A percentile compares a stretch with the other conserved stretches of the same genome.
phyloP scores from a whole-genome alignment of 495 filamentous ascomycete species.

The Viridothelium virens region DNA sequence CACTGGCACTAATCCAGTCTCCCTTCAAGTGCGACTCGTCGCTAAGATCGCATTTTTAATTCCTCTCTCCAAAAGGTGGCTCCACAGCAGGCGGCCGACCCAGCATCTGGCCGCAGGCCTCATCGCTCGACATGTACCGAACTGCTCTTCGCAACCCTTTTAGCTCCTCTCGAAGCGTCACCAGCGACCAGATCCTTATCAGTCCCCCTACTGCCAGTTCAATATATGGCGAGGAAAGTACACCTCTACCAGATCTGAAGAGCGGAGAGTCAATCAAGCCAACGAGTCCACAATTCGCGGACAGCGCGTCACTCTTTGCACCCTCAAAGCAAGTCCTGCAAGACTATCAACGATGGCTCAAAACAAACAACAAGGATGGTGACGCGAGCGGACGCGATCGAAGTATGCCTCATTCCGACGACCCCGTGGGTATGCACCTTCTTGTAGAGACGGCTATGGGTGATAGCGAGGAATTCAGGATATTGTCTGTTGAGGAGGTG shows the following conservation, averaged over 20 bases:
- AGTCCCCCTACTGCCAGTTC: not conserved
- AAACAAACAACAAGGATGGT: not conserved
- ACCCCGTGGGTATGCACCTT: slow-evolving; percentile 68
- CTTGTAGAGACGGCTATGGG: slow-evolving; percentile 87
- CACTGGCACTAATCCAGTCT: no score
- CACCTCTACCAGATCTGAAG: not conserved
- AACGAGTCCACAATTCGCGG: not conserved
- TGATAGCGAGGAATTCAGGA: slow-evolving; percentile 74
- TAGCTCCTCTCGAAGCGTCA: not conserved
- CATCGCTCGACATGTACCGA: not conserved
- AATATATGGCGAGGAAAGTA: not conserved
- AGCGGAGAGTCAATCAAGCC: not conserved
- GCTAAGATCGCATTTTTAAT: not conserved
- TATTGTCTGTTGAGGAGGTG: slow-evolving; percentile 83
- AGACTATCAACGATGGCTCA: slow-evolving; percentile 8
- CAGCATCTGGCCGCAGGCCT: not conserved
- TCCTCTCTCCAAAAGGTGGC: not conserved
- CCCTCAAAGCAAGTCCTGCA: slow-evolving; percentile 1
- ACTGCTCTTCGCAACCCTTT: slow-evolving; percentile 6
- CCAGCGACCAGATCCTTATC: not conserved
- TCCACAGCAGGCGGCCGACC: not conserved
- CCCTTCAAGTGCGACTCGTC: not conserved
- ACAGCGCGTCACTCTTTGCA: not conserved
- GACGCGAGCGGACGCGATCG: not conserved
- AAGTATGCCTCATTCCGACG: slow-evolving; percentile 21